These are phyloP conservation scores for Lentinula detonsa DNA, from an alignment of 768 basidiomycete genomes.

Conservation along the genomic window DNA sequence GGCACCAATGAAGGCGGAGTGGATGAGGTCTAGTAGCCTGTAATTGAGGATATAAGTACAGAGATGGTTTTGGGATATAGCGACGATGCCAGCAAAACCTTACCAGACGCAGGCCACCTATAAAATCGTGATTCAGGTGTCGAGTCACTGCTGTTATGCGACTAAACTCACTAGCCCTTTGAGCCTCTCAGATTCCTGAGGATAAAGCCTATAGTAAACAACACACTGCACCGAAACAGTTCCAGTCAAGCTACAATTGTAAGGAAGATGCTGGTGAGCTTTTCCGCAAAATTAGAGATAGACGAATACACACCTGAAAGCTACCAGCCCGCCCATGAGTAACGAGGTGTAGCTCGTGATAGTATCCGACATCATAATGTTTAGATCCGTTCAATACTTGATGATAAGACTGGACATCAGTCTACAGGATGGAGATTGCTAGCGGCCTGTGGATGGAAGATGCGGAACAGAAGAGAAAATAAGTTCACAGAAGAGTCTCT, in stretches of 20 bases:
- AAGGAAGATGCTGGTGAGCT: neutral
- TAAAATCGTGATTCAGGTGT: neutral
- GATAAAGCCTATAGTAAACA: constrained; percentile 4
- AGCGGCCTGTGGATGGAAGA: neutral
- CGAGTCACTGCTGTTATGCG: neutral
- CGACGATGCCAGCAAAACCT: neutral
- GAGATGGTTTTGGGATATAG: no score
- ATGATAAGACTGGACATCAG: neutral
- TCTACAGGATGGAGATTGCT: no score
- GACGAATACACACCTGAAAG: neutral
- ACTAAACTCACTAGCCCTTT: neutral
- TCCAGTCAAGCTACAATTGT: neutral
- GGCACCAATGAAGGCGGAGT: constrained; percentile 3
- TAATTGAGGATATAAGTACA: no score
- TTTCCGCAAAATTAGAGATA: neutral
- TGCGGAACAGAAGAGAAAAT: neutral
- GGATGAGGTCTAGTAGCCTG: constrained; percentile 3
- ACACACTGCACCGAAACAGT: constrained; percentile 3
- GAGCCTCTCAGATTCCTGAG: neutral
- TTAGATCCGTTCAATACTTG: neutral
- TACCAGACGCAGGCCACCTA: constrained; percentile 3
- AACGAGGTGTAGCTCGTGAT: constrained; percentile 1
- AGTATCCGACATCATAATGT: neutral
- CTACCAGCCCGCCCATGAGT: constrained; percentile 2
- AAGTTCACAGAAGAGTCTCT: neutral